These are phyloP conservation scores for Ceratobasidium sp. DNA, from an alignment of 1,284 basidiomycete genomes.

Conservation along the genomic window DNA sequence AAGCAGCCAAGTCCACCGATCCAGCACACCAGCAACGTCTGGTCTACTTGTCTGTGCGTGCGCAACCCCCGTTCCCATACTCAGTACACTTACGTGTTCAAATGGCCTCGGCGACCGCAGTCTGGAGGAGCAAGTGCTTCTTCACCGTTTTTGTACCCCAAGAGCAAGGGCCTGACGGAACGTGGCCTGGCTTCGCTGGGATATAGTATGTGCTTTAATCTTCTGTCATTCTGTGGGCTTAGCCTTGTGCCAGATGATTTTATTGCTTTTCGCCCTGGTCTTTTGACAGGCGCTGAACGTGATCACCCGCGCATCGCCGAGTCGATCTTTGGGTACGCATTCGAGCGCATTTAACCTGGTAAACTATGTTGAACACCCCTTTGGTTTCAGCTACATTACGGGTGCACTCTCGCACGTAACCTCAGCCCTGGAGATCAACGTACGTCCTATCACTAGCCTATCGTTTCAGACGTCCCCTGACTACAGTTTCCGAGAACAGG, in stretches of 20 bases:
- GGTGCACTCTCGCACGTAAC: slow-evolving; percentile 58
- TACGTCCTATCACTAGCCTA: slow-evolving; percentile 48
- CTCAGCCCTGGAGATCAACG: slow-evolving; percentile 61
- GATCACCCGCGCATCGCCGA: slow-evolving; percentile 59
- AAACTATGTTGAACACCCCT: neutral
- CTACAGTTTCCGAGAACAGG: slow-evolving; percentile 52
- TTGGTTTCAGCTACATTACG: slow-evolving; percentile 56
- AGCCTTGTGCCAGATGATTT: slow-evolving; percentile 59
- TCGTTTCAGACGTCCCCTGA: neutral
- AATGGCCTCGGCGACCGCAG: slow-evolving; percentile 38
- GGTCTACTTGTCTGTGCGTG: slow-evolving; percentile 71
- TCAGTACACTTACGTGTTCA: slow-evolving; percentile 18
- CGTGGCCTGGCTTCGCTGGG: slow-evolving; percentile 70
- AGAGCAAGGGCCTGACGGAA: slow-evolving; percentile 81
- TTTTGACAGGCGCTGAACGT: slow-evolving; percentile 57
- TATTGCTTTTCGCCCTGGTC: slow-evolving; percentile 72
- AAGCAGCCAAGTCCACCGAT: slow-evolving; percentile 66
- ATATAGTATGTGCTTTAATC: slow-evolving; percentile 56
- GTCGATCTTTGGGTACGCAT: slow-evolving; percentile 58
- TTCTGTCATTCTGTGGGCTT: neutral
- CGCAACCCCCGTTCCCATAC: neutral
- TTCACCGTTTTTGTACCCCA: slow-evolving; percentile 52
- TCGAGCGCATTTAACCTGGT: neutral
- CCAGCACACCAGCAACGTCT: slow-evolving; percentile 63
- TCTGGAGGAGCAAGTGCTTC: slow-evolving; percentile 46